phyloP scores from a whole-genome alignment of 805 yeast genomes.

The Candida vartiovaarae region DNA sequence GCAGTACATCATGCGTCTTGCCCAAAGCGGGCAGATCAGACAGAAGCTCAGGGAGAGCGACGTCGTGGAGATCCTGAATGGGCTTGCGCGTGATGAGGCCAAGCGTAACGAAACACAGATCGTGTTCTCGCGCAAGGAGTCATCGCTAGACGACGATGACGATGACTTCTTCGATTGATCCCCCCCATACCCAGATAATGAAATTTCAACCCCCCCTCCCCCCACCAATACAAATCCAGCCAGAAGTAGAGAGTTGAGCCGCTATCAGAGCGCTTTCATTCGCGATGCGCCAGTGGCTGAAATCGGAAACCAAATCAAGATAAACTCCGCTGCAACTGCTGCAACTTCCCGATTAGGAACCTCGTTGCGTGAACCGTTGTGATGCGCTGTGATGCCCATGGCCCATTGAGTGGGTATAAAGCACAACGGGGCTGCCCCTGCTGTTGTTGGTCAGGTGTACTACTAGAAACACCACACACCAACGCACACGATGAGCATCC shows the following conservation, averaged over 20 bases:
- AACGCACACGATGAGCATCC: conserved; percentile 22
- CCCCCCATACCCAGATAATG: too few relatives aligned
- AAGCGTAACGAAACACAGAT: conserved; percentile 58
- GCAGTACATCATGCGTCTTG: conserved; percentile 63
- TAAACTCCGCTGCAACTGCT: too few relatives aligned
- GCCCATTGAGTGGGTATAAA: too few relatives aligned
- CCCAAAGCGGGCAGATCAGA: conserved; percentile 67
- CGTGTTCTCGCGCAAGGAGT: conserved; percentile 27
- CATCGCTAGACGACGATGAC: conserved; percentile 26
- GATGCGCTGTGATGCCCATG: too few relatives aligned
- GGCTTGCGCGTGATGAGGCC: conserved; percentile 68
- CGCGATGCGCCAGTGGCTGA: too few relatives aligned
- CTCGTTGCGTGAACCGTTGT: too few relatives aligned
- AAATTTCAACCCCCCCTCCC: not conserved
- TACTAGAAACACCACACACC: not conserved
- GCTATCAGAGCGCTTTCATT: too few relatives aligned
- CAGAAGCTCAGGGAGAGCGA: conserved; percentile 76
- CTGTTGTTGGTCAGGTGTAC: too few relatives aligned
- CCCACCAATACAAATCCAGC: not conserved
- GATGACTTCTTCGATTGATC: conserved; percentile 40
- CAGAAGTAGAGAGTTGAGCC: too few relatives aligned
- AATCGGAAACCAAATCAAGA: too few relatives aligned
- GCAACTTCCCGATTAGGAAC: too few relatives aligned
- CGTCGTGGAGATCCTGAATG: conserved; percentile 75
- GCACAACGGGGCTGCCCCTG: too few relatives aligned